phyloP scores from a whole-genome alignment of 2,329 filamentous ascomycete genomes.

The Venturia carpophila region DNA sequence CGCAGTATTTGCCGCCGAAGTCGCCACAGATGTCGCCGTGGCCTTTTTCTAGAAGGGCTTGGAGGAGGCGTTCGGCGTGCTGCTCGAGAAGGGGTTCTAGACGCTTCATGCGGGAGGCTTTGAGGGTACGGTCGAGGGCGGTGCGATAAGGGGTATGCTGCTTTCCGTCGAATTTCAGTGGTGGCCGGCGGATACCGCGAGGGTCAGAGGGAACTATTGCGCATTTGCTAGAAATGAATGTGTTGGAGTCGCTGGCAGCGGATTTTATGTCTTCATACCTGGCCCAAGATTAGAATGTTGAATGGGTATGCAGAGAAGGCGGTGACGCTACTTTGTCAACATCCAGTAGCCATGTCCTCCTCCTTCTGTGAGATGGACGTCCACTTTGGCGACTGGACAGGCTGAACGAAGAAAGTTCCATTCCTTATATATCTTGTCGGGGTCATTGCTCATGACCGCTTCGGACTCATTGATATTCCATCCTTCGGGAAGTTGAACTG shows the following conservation, averaged over 20 bases:
- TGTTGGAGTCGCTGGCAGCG: constrained; percentile 18
- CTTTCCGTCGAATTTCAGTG: constrained; percentile 18
- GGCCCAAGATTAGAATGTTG: not conserved
- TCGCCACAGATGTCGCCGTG: constrained; percentile 19
- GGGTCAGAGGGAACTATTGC: constrained; percentile 21
- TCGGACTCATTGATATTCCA: constrained; percentile 16
- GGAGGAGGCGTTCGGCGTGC: constrained; percentile 18
- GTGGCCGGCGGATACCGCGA: constrained; percentile 20
- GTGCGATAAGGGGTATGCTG: constrained; percentile 18
- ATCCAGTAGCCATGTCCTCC: constrained; percentile 17
- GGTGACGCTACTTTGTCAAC: constrained; percentile 4
- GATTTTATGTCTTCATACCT: constrained; percentile 20
- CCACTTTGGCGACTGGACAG: constrained; percentile 12
- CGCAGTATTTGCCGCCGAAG: constrained; percentile 20
- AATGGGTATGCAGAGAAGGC: not conserved
- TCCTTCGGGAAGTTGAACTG: not conserved
- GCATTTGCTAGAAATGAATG: constrained; percentile 20
- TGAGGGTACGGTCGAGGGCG: constrained; percentile 20
- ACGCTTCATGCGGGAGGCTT: constrained; percentile 19
- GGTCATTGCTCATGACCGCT: constrained; percentile 15
- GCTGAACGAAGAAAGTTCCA: constrained; percentile 13
- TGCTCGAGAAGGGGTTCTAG: constrained; percentile 18
- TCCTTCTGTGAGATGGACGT: constrained; percentile 1
- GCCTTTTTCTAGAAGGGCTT: constrained; percentile 17
- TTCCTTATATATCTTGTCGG: constrained; percentile 15